Evolutionary conservation across 495 filamentous ascomycete genomes (phyloP).

Genomic region (Podospora australis): DNA sequence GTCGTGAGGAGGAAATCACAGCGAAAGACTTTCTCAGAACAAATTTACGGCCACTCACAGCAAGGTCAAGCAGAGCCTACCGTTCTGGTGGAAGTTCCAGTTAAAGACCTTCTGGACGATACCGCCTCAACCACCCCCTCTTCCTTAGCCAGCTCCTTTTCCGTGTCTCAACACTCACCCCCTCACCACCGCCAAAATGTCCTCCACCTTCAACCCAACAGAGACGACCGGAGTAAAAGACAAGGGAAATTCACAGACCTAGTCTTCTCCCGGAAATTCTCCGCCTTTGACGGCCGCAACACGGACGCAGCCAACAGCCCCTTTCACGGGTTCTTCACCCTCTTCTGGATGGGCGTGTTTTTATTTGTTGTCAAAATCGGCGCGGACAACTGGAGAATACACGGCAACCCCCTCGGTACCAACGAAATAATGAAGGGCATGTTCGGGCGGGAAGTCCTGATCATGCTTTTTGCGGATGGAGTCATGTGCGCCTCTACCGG

Average conservation of each 20-base stretch:
- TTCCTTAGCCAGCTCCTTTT: neutral
- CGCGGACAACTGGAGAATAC: constrained; percentile 55
- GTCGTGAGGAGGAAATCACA: too few species aligned
- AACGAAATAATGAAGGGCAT: constrained; percentile 64
- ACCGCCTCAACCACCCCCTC: neutral
- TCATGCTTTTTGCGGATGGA: constrained; percentile 59
- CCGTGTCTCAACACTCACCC: neutral
- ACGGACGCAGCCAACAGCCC: constrained; percentile 46
- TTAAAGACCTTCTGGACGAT: too few species aligned
- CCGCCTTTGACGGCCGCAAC: constrained; percentile 65
- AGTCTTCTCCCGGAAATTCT: constrained; percentile 62
- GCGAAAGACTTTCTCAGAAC: too few species aligned
- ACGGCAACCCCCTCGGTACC: constrained; percentile 56
- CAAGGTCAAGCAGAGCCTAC: too few species aligned
- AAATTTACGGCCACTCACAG: too few species aligned
- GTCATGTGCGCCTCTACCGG: constrained; percentile 55
- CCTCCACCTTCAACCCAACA: neutral
- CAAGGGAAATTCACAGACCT: constrained; percentile 55
- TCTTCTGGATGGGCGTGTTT: constrained; percentile 65
- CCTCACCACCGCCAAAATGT: neutral
- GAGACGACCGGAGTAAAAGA: neutral
- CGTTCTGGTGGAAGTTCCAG: too few species aligned
- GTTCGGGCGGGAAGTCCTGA: constrained; percentile 58
- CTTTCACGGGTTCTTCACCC: constrained; percentile 70
- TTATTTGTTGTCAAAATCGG: constrained; percentile 56